A percentile compares a stretch with the other conserved stretches of the same genome.
Conservation (phyloP, 208 protist species). For the Crithidia bombi region DNA sequence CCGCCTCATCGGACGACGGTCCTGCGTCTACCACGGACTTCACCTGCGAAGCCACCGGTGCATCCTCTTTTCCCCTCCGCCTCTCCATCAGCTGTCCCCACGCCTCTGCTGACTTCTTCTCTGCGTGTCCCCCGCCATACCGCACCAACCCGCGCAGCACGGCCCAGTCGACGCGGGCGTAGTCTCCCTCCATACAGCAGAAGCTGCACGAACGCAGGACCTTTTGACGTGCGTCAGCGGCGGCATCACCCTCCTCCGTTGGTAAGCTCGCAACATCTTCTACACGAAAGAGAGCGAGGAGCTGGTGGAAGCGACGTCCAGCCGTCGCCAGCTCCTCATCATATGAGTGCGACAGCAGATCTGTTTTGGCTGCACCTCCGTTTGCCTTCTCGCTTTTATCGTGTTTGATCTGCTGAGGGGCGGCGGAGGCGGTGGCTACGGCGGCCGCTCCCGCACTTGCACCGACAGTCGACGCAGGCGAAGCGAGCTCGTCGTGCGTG, state of each 20-base stretch:
- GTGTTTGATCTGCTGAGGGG: no score
- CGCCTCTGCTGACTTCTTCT: conserved; percentile 55
- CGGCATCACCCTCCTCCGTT: not conserved
- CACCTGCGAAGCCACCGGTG: not conserved
- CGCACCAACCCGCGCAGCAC: conserved; percentile 77
- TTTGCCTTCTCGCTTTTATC: no score
- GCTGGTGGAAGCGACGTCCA: conserved; percentile 29
- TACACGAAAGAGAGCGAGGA: conserved; percentile 25
- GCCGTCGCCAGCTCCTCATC: conserved; percentile 20
- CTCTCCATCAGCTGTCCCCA: conserved; percentile 44
- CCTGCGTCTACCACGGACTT: not conserved
- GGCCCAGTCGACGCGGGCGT: conserved; percentile 59
- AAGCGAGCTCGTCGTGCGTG: no score
- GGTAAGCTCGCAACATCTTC: not conserved
- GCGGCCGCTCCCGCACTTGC: no score
- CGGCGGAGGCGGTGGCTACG: no score
- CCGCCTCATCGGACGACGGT: not conserved
- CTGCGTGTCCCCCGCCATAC: conserved; percentile 51
- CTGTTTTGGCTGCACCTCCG: not conserved
- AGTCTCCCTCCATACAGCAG: conserved; percentile 80
- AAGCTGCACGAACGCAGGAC: conserved; percentile 28
- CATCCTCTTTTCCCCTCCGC: conserved; percentile 3
- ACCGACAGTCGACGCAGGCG: no score
- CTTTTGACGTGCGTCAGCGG: not conserved
- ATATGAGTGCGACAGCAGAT: not conserved